Conservation (phyloP, 495 filamentous ascomycete genomes). For the Podospora pseudocomata region DNA sequence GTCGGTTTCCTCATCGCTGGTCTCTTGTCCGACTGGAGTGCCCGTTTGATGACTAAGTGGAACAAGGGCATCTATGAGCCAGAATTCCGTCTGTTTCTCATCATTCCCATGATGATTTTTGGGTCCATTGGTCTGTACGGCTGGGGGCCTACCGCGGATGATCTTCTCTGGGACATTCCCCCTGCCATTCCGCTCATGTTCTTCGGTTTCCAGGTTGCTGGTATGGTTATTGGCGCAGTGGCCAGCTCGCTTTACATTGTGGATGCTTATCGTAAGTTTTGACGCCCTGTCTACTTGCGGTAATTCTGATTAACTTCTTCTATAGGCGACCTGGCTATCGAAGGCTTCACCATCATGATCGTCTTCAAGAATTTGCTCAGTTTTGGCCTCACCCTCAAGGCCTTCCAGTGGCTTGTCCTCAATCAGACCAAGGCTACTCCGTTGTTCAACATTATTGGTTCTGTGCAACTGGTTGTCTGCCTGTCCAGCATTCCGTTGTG, state of each 20-base stretch:
- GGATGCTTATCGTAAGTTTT: conserved; percentile 77
- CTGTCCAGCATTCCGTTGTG: conserved; percentile 73
- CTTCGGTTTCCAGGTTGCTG: conserved; percentile 71
- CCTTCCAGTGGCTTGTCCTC: conserved; percentile 72
- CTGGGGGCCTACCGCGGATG: conserved; percentile 65
- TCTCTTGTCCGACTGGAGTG: conserved; percentile 68
- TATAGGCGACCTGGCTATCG: conserved; percentile 74
- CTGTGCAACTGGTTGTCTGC: conserved; percentile 73
- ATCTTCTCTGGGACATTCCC: conserved; percentile 53
- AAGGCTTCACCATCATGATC: conserved; percentile 85
- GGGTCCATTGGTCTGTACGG: conserved; percentile 78
- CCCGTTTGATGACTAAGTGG: conserved; percentile 61
- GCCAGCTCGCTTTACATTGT: conserved; percentile 86
- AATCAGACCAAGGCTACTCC: conserved; percentile 52
- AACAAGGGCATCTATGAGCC: conserved; percentile 87
- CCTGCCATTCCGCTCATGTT: conserved; percentile 75
- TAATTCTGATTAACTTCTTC: conserved; percentile 3
- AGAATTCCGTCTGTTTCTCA: conserved; percentile 80
- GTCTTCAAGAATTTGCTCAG: conserved; percentile 92
- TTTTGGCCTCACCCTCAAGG: conserved; percentile 77
- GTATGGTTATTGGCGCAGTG: conserved; percentile 89
- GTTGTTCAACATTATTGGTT: conserved; percentile 65
- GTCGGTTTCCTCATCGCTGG: conserved; percentile 73
- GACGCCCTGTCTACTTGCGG: not conserved
- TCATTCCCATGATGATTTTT: conserved; percentile 74